Evolutionary conservation across 129 eudicot genomes (phyloP).

Genomic region (Tagetes patula): DNA sequence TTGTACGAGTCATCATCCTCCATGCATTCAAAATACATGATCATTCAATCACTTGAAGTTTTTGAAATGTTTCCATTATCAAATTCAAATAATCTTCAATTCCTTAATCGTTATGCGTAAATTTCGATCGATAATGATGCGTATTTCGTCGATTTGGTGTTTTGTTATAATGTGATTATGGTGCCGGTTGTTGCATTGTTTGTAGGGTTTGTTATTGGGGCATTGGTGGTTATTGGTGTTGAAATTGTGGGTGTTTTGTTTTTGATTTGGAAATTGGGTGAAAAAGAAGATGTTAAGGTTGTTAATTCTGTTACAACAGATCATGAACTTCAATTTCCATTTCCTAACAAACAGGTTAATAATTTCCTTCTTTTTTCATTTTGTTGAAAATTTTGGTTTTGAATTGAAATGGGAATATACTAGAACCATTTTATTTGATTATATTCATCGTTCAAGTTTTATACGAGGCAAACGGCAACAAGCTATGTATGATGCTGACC

Average conservation of each 20-base stretch:
- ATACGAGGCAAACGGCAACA: no score
- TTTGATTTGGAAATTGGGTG: slow-evolving; percentile 40
- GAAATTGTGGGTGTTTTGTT: slow-evolving; percentile 49
- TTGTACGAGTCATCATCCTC: no score
- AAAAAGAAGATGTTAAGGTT: slow-evolving; percentile 35
- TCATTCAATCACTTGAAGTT: no score
- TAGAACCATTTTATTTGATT: no score
- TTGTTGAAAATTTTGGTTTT: background rate
- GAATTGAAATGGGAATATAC: background rate
- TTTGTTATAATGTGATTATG: slow-evolving; percentile 24
- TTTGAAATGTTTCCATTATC: no score
- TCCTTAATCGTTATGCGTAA: background rate
- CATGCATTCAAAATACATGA: no score
- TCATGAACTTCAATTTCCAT: slow-evolving; percentile 33
- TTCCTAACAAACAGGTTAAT: slow-evolving; percentile 49
- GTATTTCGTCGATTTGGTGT: slow-evolving; percentile 16
- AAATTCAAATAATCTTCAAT: background rate
- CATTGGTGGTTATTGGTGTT: slow-evolving; percentile 44
- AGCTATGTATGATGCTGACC: no score
- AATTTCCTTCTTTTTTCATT: background rate
- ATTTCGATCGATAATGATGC: background rate
- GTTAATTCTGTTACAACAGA: slow-evolving; percentile 13
- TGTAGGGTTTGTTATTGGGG: slow-evolving; percentile 56
- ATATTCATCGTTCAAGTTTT: no score
- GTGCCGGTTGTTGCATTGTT: slow-evolving; percentile 42